Evolutionary conservation across 441 rosid species (phyloP).

Genomic region (Syzygium syzygioides): DNA sequence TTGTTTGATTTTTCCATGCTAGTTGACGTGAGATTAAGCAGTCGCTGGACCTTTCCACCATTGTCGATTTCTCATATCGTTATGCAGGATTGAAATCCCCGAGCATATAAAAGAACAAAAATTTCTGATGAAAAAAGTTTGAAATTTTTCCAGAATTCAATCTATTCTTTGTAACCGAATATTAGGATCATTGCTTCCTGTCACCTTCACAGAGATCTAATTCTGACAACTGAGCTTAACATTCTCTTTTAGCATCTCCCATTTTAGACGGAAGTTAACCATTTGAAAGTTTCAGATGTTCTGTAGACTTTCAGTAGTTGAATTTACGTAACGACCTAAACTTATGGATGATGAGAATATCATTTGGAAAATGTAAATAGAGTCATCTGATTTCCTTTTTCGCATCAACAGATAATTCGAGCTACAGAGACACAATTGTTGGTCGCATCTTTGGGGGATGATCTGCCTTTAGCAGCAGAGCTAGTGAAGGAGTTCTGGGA

Average conservation of each 20-base stretch:
- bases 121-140: background rate
- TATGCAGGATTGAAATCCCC: background rate
- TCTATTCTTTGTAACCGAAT: background rate
- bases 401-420: slow-evolving; percentile 36
- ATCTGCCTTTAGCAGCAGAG: slow-evolving; percentile 56
- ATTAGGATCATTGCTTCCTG: background rate
- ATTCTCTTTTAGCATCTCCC: background rate
- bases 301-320: background rate
- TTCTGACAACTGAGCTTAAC: background rate
- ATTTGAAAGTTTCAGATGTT: background rate
- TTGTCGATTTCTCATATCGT: background rate
- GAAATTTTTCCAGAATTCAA: background rate
- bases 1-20: background rate
- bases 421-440: slow-evolving; percentile 75
- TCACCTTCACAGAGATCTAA: background rate
- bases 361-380: background rate
- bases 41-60: background rate
- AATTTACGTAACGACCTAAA: background rate
- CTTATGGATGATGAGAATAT: background rate
- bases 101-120: background rate
- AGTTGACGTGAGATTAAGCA: background rate
- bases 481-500: slow-evolving; percentile 66
- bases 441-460: slow-evolving; percentile 51
- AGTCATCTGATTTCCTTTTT: background rate
- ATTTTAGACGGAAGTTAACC: background rate